Conservation (phyloP, 2,329 filamentous ascomycete species). For the Bertia moriformis region DNA sequence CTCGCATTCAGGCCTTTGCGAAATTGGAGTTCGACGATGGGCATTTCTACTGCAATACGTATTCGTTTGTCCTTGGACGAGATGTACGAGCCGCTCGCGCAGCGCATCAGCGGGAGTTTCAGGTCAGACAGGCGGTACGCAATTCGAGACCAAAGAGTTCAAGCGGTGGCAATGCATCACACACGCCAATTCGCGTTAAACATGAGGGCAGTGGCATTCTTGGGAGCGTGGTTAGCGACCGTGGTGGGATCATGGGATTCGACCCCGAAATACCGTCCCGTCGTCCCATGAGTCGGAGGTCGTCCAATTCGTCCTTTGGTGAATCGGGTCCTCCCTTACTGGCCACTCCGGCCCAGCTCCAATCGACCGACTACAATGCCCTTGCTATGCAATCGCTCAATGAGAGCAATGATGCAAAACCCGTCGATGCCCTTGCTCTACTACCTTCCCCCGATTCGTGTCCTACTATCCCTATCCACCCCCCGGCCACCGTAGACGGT, state of each 20-base stretch:
- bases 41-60: conserved; percentile 51
- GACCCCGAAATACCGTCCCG: conserved; percentile 23
- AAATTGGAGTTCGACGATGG: conserved; percentile 51
- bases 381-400: conserved; percentile 25
- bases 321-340: conserved; percentile 12
- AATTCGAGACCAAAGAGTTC: conserved; percentile 25
- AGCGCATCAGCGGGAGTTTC: conserved; percentile 25
- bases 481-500: conserved; percentile 27
- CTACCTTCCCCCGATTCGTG: conserved; percentile 34
- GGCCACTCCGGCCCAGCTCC: conserved; percentile 18
- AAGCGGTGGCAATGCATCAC: conserved; percentile 23
- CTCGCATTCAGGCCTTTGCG: conserved; percentile 36
- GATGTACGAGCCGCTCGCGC: conserved; percentile 35
- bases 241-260: conserved; percentile 35
- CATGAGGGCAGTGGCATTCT: conserved; percentile 23
- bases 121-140: conserved; percentile 20
- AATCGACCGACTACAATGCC: conserved; percentile 25
- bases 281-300: conserved; percentile 24
- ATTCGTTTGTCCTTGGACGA: conserved; percentile 45
- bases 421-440: conserved; percentile 25
- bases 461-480: conserved; percentile 45
- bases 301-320: conserved; percentile 30
- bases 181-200: conserved; percentile 25
- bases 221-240: conserved; percentile 35
- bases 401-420: conserved; percentile 20